phyloP scores from a whole-genome alignment of 352 stramenopile genomes.

The Phytophthora crassamura region DNA sequence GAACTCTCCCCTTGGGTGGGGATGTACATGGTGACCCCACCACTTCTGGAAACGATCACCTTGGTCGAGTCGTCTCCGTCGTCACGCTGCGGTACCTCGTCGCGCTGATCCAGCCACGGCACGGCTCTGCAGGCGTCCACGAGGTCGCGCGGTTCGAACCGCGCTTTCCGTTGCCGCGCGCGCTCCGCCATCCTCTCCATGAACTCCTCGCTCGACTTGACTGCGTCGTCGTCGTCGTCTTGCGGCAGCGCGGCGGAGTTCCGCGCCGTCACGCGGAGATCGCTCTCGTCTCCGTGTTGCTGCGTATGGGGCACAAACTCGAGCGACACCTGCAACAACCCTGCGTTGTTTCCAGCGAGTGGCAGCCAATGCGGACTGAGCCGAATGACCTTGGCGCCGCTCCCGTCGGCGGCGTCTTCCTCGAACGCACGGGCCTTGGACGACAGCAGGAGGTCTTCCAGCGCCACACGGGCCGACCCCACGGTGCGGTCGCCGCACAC shows the following conservation, averaged over 20 bases:
- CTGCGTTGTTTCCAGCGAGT: conserved; percentile 45
- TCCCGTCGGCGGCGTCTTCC: conserved; percentile 22
- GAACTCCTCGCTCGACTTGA: conserved; percentile 14
- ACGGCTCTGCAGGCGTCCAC: conserved; percentile 13
- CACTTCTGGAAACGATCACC: conserved; percentile 49
- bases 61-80: conserved; percentile 14
- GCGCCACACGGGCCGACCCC: conserved; percentile 38
- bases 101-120: conserved; percentile 37
- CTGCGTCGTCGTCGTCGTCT: conserved; percentile 23
- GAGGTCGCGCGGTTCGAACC: conserved; percentile 37
- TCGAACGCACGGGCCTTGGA: conserved; percentile 29
- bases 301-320: conserved; percentile 42
- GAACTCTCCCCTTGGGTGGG: conserved; percentile 31
- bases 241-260: conserved; percentile 17
- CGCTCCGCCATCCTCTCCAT: conserved; percentile 18
- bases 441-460: conserved; percentile 42
- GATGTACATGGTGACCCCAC: conserved; percentile 63
- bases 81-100: conserved; percentile 14
- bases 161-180: conserved; percentile 23
- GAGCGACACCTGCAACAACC: conserved; percentile 58
- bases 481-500: conserved; percentile 62
- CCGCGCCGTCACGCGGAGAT: conserved; percentile 1
- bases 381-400: conserved; percentile 16
- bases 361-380: conserved; percentile 51
- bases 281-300: neutral